Evolutionary conservation across 2,329 filamentous ascomycete species (phyloP).

Genomic region (Fusarium sp.): DNA sequence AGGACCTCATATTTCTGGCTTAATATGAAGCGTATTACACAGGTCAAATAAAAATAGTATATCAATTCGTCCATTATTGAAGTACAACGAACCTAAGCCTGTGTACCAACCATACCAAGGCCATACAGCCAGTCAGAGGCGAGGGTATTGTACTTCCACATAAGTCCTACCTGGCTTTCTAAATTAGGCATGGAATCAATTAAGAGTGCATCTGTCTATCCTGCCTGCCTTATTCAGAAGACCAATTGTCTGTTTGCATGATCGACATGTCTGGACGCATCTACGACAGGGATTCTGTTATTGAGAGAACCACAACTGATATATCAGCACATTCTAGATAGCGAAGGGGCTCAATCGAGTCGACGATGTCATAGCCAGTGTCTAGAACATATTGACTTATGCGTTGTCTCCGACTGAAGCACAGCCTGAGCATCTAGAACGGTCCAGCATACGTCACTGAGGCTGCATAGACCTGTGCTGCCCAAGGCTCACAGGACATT

Average conservation of each 20-base stretch:
- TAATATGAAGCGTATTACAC: not conserved
- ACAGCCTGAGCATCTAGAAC: constrained; percentile 47
- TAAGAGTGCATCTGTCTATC: constrained; percentile 13
- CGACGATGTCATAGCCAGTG: constrained; percentile 29
- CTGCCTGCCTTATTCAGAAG: constrained; percentile 13
- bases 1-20: not conserved
- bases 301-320: constrained; percentile 17
- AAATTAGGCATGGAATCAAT: constrained; percentile 23
- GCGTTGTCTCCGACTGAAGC: constrained; percentile 32
- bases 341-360: constrained; percentile 13
- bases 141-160: constrained; percentile 18
- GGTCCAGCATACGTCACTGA: constrained; percentile 47
- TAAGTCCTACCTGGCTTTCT: constrained; percentile 12
- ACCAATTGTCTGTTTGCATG: constrained; percentile 27
- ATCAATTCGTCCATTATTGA: not conserved
- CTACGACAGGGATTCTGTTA: constrained; percentile 27
- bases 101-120: constrained; percentile 9
- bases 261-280: constrained; percentile 33
- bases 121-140: constrained; percentile 26
- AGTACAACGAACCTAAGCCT: not conserved
- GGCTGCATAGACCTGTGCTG: constrained; percentile 24
- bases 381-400: constrained; percentile 32
- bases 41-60: not conserved
- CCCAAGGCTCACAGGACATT: constrained; percentile 15
- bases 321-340: not conserved